Percentiles rank a stretch among this genome's conserved stretches.
These are phyloP conservation scores for Strigomonas culicis DNA, from an alignment of 208 protist genomes.

Conservation along the genomic window DNA sequence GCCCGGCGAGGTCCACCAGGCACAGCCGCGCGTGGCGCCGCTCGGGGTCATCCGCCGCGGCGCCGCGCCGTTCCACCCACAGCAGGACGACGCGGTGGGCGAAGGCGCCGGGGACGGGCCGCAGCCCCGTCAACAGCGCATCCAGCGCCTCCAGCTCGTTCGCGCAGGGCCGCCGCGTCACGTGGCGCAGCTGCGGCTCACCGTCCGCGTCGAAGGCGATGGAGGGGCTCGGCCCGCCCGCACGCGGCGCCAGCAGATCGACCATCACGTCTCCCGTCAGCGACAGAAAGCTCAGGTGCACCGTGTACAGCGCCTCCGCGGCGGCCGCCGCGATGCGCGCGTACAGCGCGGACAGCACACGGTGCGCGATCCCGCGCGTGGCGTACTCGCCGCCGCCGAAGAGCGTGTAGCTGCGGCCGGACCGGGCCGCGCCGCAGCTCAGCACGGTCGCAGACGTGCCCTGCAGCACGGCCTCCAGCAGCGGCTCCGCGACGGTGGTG, in stretches of 20 bases:
- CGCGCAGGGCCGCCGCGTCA: conserved; percentile 31
- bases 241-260: conserved; percentile 57
- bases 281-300: conserved; percentile 62
- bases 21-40: conserved; percentile 49
- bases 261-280: conserved; percentile 71
- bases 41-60: conserved; percentile 61
- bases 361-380: conserved; percentile 56
- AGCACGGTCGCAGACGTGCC: conserved; percentile 65
- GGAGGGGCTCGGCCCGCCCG: conserved; percentile 58
- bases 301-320: conserved; percentile 37
- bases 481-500: conserved; percentile 17
- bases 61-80: conserved; percentile 56
- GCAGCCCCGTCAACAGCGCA: conserved; percentile 73
- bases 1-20: conserved; percentile 92
- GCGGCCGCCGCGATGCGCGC: conserved; percentile 22
- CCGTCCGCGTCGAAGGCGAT: conserved; percentile 32
- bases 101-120: conserved; percentile 20
- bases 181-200: conserved; percentile 24
- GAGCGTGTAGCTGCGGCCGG: conserved; percentile 81
- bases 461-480: conserved; percentile 25
- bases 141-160: conserved; percentile 79
- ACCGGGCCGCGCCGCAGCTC: conserved; percentile 66
- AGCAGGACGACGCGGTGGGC: conserved; percentile 86
- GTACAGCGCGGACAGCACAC: conserved; percentile 70
- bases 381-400: conserved; percentile 37